Percentiles rank a stretch among this genome's conserved stretches.
These are phyloP conservation scores for Tolypocladium amazonense DNA, from an alignment of 2,329 filamentous ascomycete genomes.

Conservation along the genomic window DNA sequence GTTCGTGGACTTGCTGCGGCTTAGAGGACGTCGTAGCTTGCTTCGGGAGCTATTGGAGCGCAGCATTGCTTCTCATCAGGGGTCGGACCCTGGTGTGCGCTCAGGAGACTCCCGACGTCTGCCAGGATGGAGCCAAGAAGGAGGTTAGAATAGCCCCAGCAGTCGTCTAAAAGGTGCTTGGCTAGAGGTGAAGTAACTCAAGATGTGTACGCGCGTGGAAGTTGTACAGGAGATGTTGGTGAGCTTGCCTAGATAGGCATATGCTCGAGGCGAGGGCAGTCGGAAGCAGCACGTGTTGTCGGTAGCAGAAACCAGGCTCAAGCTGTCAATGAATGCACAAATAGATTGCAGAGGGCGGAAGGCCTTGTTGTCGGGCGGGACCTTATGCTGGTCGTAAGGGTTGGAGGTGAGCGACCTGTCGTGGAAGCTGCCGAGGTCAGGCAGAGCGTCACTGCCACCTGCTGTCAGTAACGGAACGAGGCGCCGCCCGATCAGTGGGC, in stretches of 20 bases:
- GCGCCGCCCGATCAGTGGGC: not conserved
- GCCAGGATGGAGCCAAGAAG: not conserved
- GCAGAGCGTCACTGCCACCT: no score
- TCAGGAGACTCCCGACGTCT: not conserved
- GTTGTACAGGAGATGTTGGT: not conserved
- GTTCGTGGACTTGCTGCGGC: constrained; percentile 43
- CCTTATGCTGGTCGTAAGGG: not conserved
- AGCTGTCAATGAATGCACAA: not conserved
- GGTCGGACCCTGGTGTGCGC: not conserved
- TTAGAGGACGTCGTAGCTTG: constrained; percentile 28
- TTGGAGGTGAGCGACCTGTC: not conserved
- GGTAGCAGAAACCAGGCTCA: not conserved
- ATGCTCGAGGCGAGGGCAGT: not conserved
- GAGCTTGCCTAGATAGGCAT: not conserved
- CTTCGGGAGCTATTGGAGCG: constrained; percentile 35
- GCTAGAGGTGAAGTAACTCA: constrained; percentile 2
- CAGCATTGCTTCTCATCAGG: constrained; percentile 27
- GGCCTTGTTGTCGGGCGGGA: not conserved
- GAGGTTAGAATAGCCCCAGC: not conserved
- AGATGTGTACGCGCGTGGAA: not conserved
- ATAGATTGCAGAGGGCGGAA: not conserved
- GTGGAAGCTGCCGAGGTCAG: not conserved
- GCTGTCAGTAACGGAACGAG: not conserved
- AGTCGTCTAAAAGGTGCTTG: constrained; percentile 1
- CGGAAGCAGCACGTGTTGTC: not conserved